phyloP scores from a whole-genome alignment of 768 basidiomycete genomes.

The Suillus decipiens region DNA sequence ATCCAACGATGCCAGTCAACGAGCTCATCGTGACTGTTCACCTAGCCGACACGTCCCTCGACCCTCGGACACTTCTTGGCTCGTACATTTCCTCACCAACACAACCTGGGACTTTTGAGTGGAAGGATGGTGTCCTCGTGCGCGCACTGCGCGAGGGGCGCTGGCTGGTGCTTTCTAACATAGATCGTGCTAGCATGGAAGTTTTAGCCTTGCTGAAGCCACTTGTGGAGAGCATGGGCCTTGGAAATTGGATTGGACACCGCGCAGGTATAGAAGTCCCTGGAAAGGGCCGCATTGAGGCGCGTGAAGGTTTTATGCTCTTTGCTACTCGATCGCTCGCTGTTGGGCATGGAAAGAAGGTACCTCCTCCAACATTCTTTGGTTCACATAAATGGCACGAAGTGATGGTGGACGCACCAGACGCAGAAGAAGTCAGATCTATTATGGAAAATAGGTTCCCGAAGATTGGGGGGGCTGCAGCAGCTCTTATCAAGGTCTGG shows the following conservation, averaged over 20 bases:
- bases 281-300: slow-evolving; percentile 70
- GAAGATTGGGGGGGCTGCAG: slow-evolving; percentile 50
- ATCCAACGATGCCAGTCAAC: slow-evolving; percentile 45
- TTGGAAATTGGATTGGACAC: slow-evolving; percentile 75
- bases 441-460: slow-evolving; percentile 75
- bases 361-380: slow-evolving; percentile 70
- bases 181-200: slow-evolving; percentile 88
- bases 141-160: slow-evolving; percentile 87
- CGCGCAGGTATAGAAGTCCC: slow-evolving; percentile 72
- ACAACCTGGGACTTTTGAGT: slow-evolving; percentile 87
- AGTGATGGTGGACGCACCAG: slow-evolving; percentile 61
- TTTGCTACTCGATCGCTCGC: slow-evolving; percentile 84
- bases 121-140: slow-evolving; percentile 93
- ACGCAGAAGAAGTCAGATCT: slow-evolving; percentile 60
- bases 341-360: slow-evolving; percentile 46
- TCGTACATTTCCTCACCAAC: slow-evolving; percentile 88
- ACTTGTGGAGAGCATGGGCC: slow-evolving; percentile 70
- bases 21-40: slow-evolving; percentile 85
- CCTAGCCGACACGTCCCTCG: slow-evolving; percentile 93
- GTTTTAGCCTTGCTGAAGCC: slow-evolving; percentile 87
- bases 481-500: slow-evolving; percentile 73
- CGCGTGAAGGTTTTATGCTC: slow-evolving; percentile 77
- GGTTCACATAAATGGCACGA: slow-evolving; percentile 86
- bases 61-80: slow-evolving; percentile 90
- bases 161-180: slow-evolving; percentile 92